Percentiles rank a stretch among this genome's conserved stretches.
Evolutionary conservation across 2,329 filamentous ascomycete genomes (phyloP).

Genomic region (Drechslerella dactyloides): DNA sequence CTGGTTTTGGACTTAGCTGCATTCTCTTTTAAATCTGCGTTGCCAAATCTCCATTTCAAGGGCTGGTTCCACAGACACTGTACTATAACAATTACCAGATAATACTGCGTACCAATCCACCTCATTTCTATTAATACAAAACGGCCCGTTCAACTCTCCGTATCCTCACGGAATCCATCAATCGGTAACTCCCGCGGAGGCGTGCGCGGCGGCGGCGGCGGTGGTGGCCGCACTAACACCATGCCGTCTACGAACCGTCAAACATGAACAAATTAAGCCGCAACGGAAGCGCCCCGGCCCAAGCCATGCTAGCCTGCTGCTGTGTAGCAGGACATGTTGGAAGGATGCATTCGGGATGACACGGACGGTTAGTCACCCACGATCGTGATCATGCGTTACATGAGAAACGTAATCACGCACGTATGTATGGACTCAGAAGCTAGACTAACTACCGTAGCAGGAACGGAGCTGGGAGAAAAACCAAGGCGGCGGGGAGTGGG

Average conservation of each 20-base stretch:
- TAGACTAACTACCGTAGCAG: slow-evolving; percentile 23
- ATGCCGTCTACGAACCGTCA: slow-evolving; percentile 11
- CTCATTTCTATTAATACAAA: neutral
- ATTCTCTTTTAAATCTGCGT: slow-evolving; percentile 21
- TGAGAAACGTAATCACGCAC: slow-evolving; percentile 27
- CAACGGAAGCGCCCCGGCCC: slow-evolving; percentile 11
- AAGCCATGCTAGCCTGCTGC: slow-evolving; percentile 45
- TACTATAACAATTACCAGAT: neutral
- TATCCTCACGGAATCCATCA: neutral
- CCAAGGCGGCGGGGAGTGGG: neutral
- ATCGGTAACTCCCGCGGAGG: neutral
- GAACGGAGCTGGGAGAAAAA: slow-evolving; percentile 14
- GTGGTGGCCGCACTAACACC: neutral
- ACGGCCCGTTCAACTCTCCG: neutral
- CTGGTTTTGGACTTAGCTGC: slow-evolving; percentile 33
- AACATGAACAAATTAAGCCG: slow-evolving; percentile 7
- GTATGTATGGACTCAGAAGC: no score
- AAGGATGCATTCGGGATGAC: slow-evolving; percentile 42
- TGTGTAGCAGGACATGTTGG: neutral
- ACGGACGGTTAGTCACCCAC: neutral
- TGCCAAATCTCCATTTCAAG: slow-evolving; percentile 19
- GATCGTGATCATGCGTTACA: slow-evolving; percentile 30
- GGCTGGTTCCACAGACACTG: slow-evolving; percentile 39
- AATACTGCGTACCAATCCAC: neutral
- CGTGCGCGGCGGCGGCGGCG: neutral